Evolutionary conservation across 257 asterid genomes (phyloP).

Genomic region (Petunia secreta): DNA sequence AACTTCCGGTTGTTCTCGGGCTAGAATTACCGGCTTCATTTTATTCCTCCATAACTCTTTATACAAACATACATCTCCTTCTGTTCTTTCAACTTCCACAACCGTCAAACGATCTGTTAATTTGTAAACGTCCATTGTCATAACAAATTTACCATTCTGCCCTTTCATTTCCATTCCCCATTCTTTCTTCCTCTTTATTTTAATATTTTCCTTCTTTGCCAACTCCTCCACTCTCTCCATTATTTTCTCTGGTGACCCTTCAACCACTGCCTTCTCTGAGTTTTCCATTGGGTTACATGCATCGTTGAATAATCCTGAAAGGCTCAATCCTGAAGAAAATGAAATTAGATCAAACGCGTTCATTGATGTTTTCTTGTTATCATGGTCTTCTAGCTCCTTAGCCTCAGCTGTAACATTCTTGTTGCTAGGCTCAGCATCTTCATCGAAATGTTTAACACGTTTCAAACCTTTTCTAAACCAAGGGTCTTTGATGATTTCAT

Average conservation of each 20-base stretch:
- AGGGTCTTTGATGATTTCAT: conserved; percentile 45
- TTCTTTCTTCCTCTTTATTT: conserved; percentile 41
- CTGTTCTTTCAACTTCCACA: conserved; percentile 47
- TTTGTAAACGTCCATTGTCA: conserved; percentile 47
- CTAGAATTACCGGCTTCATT: conserved; percentile 45
- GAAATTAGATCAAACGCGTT: conserved; percentile 59
- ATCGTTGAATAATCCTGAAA: conserved; percentile 42
- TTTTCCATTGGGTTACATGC: conserved; percentile 27
- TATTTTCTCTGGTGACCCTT: conserved; percentile 41
- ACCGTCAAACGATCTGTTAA: conserved; percentile 41
- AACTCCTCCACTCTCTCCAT: conserved; percentile 42
- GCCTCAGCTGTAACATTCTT: too few species aligned
- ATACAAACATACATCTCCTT: conserved; percentile 32
- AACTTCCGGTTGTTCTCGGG: neutral
- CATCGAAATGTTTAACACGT: conserved; percentile 16
- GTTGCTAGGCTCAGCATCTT: neutral
- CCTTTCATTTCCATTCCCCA: conserved; percentile 54
- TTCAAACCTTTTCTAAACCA: conserved; percentile 50
- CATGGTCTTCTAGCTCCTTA: neutral
- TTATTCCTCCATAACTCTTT: conserved; percentile 44
- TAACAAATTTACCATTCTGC: conserved; percentile 40
- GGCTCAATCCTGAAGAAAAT: conserved; percentile 49
- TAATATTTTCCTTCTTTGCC: conserved; percentile 37
- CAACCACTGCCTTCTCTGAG: conserved; percentile 43
- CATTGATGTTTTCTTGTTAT: conserved; percentile 21